Conservation (phyloP, 331 rosid genomes). For the Acacia concinna region DNA sequence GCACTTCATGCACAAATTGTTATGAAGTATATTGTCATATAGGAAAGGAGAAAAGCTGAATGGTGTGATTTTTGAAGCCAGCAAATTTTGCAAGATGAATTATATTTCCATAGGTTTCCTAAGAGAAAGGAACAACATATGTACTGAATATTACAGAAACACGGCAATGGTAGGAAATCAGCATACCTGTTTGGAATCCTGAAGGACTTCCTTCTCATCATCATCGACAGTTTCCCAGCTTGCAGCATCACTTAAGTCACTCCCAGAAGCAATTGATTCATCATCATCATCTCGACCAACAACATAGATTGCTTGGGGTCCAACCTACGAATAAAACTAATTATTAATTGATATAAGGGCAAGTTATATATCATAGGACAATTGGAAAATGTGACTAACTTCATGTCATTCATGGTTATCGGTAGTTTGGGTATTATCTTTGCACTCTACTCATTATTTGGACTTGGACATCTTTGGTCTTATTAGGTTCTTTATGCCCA, state of each 20-base stretch:
- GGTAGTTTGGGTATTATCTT: background rate
- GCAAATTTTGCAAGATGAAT: conserved; percentile 3
- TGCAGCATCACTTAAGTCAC: conserved; percentile 92
- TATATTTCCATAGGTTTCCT: conserved; percentile 26
- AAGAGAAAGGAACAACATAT: conserved; percentile 16
- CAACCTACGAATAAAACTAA: conserved; percentile 64
- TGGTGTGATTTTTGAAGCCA: background rate
- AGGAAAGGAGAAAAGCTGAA: conserved; percentile 1
- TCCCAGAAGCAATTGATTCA: conserved; percentile 84
- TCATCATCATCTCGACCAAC: conserved; percentile 98
- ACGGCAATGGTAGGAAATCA: conserved; percentile 31
- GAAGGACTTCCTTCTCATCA: conserved; percentile 62
- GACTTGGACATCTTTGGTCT: conserved; percentile 6
- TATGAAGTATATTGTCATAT: conserved; percentile 1
- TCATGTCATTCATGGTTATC: background rate
- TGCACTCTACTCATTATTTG: conserved; percentile 10
- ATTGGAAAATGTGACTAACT: background rate
- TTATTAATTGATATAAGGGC: conserved; percentile 26
- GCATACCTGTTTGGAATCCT: conserved; percentile 66
- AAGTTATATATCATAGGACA: conserved; percentile 28
- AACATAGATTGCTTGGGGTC: conserved; percentile 98
- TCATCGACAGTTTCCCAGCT: conserved; percentile 98
- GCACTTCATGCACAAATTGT: background rate
- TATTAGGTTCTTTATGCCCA: background rate
- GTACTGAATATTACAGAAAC: conserved; percentile 29